Base-by-base conservation (phyloP, 75 land plant genomes). In the Sequoiadendron giganteum region DNA sequence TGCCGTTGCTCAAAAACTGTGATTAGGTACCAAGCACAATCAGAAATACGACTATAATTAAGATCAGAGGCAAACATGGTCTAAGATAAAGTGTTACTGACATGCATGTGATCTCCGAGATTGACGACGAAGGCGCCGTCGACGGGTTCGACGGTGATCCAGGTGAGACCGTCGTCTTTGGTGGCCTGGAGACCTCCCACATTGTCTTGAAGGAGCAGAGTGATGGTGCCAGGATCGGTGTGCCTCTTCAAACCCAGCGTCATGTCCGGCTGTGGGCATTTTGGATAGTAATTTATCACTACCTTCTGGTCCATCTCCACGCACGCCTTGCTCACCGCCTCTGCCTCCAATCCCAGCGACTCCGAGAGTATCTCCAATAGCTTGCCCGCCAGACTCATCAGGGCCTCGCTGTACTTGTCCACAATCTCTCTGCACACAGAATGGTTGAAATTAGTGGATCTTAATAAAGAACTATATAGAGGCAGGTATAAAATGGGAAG, bases 151-250 rank as follows among this genome's bases (percentile, higher is more conserved):
- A 95, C 94, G 2, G 97, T 94, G 88, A 94, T 91, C 97, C 97
- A 95, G 0, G 55, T 52, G 16, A 52, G 55, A 49, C 93, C 95
- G 39, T 89, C 90, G 52, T 95, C 96, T 86, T 87, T 90, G 77
- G 92, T 92, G 68, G 92, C 96, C 89, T 95, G 96, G 38, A 95
- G 93, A 8, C 97, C 97, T 34, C 93, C 94, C 15, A 94, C 95
- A 38, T 91, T 89, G 85, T 95, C 95, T 81, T 94, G 96, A 15
- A 92, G 91, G 49, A 94, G 87, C 5, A 95, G 89, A 8, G 93
- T 94, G 88, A 95, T 93, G 84, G 94, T 93, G 55, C 95, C 94
- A 1, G 94, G 93, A 70, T 95, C 96, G 0, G 94, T 94, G 90
- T 95, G 96, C 55, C 94, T 87, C 88, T 91, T 93, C 61, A 94